phyloP scores from a whole-genome alignment of 768 basidiomycete species.

The Sporobolomyces phaffii region DNA sequence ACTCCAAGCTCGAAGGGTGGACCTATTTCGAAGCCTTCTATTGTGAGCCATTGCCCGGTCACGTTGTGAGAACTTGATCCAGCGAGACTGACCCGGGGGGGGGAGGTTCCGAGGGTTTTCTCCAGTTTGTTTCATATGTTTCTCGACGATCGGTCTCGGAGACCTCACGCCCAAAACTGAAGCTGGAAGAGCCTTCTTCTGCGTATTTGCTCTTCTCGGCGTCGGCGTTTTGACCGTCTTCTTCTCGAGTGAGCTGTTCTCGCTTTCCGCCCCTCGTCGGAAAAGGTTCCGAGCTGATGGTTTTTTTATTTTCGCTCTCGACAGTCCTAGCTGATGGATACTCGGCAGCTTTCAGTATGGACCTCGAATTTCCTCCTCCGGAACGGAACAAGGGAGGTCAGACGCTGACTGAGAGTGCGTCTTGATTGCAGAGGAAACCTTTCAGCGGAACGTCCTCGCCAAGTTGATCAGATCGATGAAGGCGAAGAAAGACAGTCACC shows the following conservation, averaged over 20 bases:
- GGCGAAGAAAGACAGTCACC: neutral
- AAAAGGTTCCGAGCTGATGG: too few species aligned
- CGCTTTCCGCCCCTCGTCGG: too few species aligned
- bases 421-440: constrained; percentile 28
- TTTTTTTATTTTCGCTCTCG: neutral
- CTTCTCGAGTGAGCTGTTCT: constrained; percentile 19
- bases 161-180: constrained; percentile 19
- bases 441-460: constrained; percentile 14
- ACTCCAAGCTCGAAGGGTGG: constrained; percentile 17
- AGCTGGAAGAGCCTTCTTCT: constrained; percentile 34
- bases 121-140: constrained; percentile 8
- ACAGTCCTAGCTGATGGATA: constrained; percentile 26
- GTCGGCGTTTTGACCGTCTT: constrained; percentile 24
- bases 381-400: too few species aligned
- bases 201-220: constrained; percentile 7
- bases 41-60: neutral
- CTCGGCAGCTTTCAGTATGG: constrained; percentile 10
- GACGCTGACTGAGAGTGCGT: too few species aligned
- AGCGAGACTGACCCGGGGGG: too few species aligned
- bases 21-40: constrained; percentile 9
- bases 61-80: neutral
- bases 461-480: neutral
- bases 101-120: too few species aligned
- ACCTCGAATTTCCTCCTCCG: too few species aligned
- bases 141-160: constrained; percentile 25